These are phyloP conservation scores for Pistacia atlantica DNA, from an alignment of 345 rosid species.

Conservation along the genomic window DNA sequence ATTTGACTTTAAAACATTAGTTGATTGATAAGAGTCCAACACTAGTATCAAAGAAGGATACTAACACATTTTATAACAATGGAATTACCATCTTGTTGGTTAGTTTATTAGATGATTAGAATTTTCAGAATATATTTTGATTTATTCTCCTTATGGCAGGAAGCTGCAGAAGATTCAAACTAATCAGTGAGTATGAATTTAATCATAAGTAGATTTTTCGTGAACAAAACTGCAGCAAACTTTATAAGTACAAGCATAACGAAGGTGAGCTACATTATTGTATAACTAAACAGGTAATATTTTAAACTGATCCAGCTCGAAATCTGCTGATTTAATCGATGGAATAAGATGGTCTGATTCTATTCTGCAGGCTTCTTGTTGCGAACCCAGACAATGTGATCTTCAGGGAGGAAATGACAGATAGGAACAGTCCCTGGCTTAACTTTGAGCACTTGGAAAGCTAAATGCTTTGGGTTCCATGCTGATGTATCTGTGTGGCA, in stretches of 20 bases:
- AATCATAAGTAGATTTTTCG: slow-evolving; percentile 7
- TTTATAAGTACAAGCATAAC: slow-evolving; percentile 12
- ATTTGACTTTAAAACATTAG: no score
- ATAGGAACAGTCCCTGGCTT: slow-evolving; percentile 71
- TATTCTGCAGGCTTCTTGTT: slow-evolving; percentile 33
- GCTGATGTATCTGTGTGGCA: slow-evolving; percentile 86
- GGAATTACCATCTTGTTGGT: no score
- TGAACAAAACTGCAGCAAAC: slow-evolving; percentile 10
- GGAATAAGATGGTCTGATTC: slow-evolving; percentile 9
- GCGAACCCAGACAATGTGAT: slow-evolving; percentile 64
- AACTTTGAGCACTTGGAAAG: slow-evolving; percentile 73
- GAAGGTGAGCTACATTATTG: slow-evolving; percentile 23
- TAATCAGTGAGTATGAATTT: background rate
- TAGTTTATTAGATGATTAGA: background rate
- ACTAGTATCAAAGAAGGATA: no score
- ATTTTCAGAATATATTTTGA: background rate
- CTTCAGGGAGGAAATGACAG: slow-evolving; percentile 86
- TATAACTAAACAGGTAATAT: slow-evolving; percentile 12
- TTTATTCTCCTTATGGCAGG: background rate
- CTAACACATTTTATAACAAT: no score
- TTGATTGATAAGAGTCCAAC: no score
- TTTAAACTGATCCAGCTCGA: slow-evolving; percentile 1
- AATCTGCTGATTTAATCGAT: slow-evolving; percentile 10
- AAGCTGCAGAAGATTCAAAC: background rate
- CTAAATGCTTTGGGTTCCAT: slow-evolving; percentile 85